Evolutionary conservation across 495 filamentous ascomycete genomes (phyloP).

Genomic region (Penicillium steckii): DNA sequence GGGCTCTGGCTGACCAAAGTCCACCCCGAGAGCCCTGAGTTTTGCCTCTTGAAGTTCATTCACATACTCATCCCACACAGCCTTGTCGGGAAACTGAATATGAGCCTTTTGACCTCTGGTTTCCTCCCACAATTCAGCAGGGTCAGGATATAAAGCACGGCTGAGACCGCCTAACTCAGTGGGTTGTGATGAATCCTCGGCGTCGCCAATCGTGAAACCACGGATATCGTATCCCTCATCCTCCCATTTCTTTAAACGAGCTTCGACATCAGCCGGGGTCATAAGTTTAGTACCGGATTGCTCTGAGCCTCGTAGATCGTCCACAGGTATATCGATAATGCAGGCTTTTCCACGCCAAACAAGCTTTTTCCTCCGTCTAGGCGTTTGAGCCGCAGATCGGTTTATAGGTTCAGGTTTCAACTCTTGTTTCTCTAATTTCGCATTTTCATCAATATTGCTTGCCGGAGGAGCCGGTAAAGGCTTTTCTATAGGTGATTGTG

Average conservation of each 20-base stretch:
- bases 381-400: slow-evolving; percentile 18
- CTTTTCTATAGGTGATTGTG: slow-evolving; percentile 39
- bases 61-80: slow-evolving; percentile 83
- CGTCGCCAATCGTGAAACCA: slow-evolving; percentile 64
- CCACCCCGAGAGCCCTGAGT: slow-evolving; percentile 84
- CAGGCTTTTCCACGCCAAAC: slow-evolving; percentile 74
- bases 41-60: slow-evolving; percentile 82
- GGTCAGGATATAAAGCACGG: slow-evolving; percentile 69
- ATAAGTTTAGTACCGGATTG: slow-evolving; percentile 57
- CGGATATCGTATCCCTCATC: slow-evolving; percentile 70
- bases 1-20: slow-evolving; percentile 67
- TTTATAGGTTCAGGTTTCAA: slow-evolving; percentile 13
- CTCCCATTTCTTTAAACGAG: slow-evolving; percentile 69
- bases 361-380: slow-evolving; percentile 41
- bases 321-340: slow-evolving; percentile 65
- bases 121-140: slow-evolving; percentile 55
- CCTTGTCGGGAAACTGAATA: slow-evolving; percentile 73
- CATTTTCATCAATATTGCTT: slow-evolving; percentile 19
- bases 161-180: slow-evolving; percentile 56
- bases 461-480: slow-evolving; percentile 47
- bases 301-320: slow-evolving; percentile 62
- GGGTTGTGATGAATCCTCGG: slow-evolving; percentile 30
- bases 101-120: slow-evolving; percentile 49
- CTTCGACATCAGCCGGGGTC: slow-evolving; percentile 56
- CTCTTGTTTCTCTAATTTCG: background rate